A percentile compares a stretch with the other conserved stretches of the same genome.
Evolutionary conservation across 768 basidiomycete species (phyloP).

Genomic region (Termitomyces sp.): DNA sequence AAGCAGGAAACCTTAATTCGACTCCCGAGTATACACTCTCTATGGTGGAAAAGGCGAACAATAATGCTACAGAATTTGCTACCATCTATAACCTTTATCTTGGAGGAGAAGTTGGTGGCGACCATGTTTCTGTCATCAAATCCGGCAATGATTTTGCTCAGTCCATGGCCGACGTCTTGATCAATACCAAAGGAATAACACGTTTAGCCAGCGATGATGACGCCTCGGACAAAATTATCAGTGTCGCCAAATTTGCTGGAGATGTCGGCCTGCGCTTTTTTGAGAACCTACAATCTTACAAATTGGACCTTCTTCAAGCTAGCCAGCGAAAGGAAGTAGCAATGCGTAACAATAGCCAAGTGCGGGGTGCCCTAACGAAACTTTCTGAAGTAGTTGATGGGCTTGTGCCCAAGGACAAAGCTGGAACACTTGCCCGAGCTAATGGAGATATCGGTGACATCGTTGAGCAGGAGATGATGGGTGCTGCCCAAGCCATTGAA

Average conservation of each 20-base stretch:
- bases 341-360: conserved; percentile 84
- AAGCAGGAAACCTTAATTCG: conserved; percentile 93
- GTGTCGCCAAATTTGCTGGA: conserved; percentile 79
- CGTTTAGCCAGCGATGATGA: conserved; percentile 90
- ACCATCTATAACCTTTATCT: conserved; percentile 91
- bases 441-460: conserved; percentile 95
- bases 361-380: conserved; percentile 74
- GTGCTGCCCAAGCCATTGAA: conserved; percentile 91
- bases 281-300: conserved; percentile 94
- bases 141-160: conserved; percentile 96
- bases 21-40: conserved; percentile 98
- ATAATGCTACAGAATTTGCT: conserved; percentile 95
- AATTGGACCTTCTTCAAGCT: conserved; percentile 75
- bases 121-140: conserved; percentile 97
- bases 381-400: conserved; percentile 85
- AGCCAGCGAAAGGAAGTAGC: conserved; percentile 80
- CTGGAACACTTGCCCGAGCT: conserved; percentile 61
- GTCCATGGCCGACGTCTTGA: conserved; percentile 83
- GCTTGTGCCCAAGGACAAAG: conserved; percentile 80
- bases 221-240: conserved; percentile 84
- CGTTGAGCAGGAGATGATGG: conserved; percentile 94
- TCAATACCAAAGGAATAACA: conserved; percentile 94
- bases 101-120: conserved; percentile 81
- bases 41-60: conserved; percentile 95
- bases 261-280: conserved; percentile 90